Evolutionary conservation across 768 basidiomycete genomes (phyloP).

Genomic region (Lactifluus rugatus): DNA sequence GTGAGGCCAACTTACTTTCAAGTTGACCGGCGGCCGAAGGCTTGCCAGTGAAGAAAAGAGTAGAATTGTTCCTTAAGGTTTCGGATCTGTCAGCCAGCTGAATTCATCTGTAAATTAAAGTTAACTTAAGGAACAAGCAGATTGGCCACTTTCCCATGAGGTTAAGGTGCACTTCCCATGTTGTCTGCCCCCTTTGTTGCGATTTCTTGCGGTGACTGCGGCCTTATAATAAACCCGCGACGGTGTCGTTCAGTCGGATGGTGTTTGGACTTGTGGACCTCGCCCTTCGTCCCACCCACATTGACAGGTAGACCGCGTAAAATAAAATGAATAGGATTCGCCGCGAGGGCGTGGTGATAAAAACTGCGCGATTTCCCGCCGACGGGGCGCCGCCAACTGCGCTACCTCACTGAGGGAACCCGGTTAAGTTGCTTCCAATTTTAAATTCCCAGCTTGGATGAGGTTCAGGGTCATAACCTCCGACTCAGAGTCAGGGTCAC

Average conservation of each 20-base stretch:
- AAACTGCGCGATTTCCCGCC: neutral
- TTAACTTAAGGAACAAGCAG: neutral
- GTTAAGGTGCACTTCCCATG: neutral
- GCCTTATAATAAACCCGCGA: neutral
- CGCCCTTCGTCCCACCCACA: neutral
- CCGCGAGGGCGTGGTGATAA: neutral
- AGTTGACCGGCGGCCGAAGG: neutral
- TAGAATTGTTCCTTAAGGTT: neutral
- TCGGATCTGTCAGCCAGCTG: neutral
- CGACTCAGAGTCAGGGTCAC: no score
- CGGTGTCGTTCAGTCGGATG: neutral
- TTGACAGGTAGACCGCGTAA: neutral
- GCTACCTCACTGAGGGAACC: neutral
- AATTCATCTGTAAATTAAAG: neutral
- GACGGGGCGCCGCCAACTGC: neutral
- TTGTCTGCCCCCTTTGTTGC: neutral
- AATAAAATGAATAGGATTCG: neutral
- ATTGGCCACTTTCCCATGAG: neutral
- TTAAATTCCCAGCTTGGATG: neutral
- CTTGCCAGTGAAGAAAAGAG: neutral
- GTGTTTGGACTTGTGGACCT: neutral
- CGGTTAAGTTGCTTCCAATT: slow-evolving; percentile 5
- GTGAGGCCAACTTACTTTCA: neutral
- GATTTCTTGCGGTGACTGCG: neutral
- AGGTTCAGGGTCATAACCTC: neutral